These are phyloP conservation scores for Nymphaea colorata DNA, from an alignment of 164 flowering plant species.

Conservation along the genomic window DNA sequence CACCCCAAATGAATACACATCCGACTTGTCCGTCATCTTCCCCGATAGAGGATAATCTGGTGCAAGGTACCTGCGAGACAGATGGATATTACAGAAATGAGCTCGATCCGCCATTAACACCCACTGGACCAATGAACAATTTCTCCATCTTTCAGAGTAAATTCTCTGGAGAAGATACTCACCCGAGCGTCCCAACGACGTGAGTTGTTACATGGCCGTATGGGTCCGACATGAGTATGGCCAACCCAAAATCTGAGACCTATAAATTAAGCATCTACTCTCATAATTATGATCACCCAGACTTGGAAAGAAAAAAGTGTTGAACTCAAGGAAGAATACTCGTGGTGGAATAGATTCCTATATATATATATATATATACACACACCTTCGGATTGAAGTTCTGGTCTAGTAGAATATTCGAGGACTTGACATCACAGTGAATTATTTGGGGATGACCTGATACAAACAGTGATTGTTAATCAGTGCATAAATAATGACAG, in stretches of 20 bases:
- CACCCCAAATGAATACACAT: conserved; percentile 2
- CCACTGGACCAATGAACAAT: too few relatives aligned
- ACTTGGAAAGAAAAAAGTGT: background rate
- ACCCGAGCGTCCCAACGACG: conserved; percentile 1
- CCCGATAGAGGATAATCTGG: background rate
- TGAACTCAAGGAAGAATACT: background rate
- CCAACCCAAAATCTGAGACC: conserved; percentile 1
- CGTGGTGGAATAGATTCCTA: background rate
- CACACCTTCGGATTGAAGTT: background rate
- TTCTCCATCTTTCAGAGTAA: too few relatives aligned
- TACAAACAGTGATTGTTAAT: background rate
- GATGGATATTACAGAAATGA: background rate
- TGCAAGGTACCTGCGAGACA: conserved; percentile 1
- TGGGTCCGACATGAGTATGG: background rate
- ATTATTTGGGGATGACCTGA: conserved; percentile 3
- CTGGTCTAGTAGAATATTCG: background rate
- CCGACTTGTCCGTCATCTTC: background rate
- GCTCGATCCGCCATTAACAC: too few relatives aligned
- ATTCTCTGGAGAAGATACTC: background rate
- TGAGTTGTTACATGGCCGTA: conserved; percentile 1
- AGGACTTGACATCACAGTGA: conserved; percentile 3
- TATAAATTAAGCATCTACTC: background rate
- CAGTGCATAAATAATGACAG: background rate
- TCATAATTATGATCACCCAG: background rate
- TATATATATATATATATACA: too few relatives aligned